Conservation (phyloP, 805 yeast genomes). For the Candida multigemmis region DNA sequence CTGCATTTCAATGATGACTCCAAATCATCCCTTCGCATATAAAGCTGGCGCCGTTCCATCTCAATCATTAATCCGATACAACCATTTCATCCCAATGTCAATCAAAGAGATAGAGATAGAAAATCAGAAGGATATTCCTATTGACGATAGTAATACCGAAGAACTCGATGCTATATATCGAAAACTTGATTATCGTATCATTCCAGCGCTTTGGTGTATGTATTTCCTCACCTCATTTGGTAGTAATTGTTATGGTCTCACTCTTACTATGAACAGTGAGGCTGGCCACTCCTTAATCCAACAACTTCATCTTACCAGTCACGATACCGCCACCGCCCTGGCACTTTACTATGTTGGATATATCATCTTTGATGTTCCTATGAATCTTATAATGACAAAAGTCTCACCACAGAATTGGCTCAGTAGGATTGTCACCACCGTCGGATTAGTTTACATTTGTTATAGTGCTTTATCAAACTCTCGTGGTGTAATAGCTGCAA, state of each 20-base stretch:
- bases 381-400: slow-evolving; percentile 78
- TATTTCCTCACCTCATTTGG: slow-evolving; percentile 79
- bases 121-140: background rate
- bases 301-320: slow-evolving; percentile 40
- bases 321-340: slow-evolving; percentile 63
- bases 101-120: no score
- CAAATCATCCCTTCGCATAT: no score
- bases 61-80: no score
- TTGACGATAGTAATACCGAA: slow-evolving; percentile 7
- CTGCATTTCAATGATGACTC: no score
- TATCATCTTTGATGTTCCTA: slow-evolving; percentile 79
- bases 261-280: slow-evolving; percentile 68
- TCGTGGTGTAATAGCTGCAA: slow-evolving; percentile 57
- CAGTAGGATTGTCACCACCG: slow-evolving; percentile 64
- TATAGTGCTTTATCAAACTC: slow-evolving; percentile 51
- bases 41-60: no score
- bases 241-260: slow-evolving; percentile 63
- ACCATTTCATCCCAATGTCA: no score
- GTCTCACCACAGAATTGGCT: slow-evolving; percentile 83
- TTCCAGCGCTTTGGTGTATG: slow-evolving; percentile 75
- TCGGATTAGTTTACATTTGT: slow-evolving; percentile 72
- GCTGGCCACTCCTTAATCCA: slow-evolving; percentile 53
- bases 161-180: slow-evolving; percentile 48
- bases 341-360: slow-evolving; percentile 79
- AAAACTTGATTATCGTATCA: slow-evolving; percentile 59